Evolutionary conservation across 345 rosid genomes (phyloP).

Genomic region (Linum usitatissimum): DNA sequence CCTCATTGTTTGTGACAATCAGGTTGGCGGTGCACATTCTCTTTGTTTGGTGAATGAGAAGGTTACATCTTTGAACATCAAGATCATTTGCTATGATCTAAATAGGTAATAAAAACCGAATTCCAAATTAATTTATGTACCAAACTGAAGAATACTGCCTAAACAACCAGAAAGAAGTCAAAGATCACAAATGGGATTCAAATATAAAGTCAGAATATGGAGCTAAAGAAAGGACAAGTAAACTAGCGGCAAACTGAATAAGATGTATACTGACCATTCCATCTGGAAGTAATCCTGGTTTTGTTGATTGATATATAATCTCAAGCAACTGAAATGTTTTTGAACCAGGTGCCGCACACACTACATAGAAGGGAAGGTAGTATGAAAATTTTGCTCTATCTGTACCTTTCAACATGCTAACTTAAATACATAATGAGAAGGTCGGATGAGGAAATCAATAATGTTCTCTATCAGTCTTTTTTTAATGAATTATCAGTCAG

Average conservation of each 20-base stretch:
- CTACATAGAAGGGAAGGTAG: conserved; percentile 22
- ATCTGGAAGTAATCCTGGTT: conserved; percentile 55
- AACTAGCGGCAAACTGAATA: conserved; percentile 7
- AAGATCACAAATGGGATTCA: conserved; percentile 3
- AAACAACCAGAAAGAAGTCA: not conserved
- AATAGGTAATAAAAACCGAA: conserved; percentile 11
- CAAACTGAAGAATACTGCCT: conserved; percentile 3
- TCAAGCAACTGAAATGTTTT: conserved; percentile 94
- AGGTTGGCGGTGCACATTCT: conserved; percentile 95
- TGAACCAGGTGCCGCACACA: conserved; percentile 99
- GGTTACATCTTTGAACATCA: conserved; percentile 93
- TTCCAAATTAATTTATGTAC: conserved; percentile 5
- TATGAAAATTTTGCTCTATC: not conserved
- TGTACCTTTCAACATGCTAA: not conserved
- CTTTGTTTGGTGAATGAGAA: conserved; percentile 96
- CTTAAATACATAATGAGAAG: not conserved
- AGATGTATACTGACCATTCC: conserved; percentile 55
- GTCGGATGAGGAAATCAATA: no score
- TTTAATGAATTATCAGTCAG: no score
- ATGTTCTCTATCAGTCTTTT: no score
- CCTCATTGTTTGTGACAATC: conserved; percentile 91
- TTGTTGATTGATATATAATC: conserved; percentile 55
- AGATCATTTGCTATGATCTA: conserved; percentile 93
- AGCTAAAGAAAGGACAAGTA: conserved; percentile 3
- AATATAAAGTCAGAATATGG: conserved; percentile 1